Percentiles rank a stretch among this genome's conserved stretches.
Conservation (phyloP, 305 asterid genomes). For the Solanum hybrid region DNA sequence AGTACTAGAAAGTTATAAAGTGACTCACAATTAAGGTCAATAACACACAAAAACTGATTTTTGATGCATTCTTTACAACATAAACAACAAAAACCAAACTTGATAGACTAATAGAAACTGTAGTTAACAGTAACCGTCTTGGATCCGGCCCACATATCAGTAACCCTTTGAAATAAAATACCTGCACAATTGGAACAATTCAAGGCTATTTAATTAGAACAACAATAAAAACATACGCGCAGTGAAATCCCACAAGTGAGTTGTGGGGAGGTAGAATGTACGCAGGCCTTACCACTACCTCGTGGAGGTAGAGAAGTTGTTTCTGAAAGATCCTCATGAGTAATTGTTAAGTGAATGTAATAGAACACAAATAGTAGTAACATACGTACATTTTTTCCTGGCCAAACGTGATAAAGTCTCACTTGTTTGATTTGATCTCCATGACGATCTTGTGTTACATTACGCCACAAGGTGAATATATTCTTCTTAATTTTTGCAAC, state of each 20-base stretch:
- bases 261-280: not conserved
- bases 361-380: not conserved
- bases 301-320: too few species aligned
- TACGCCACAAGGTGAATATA: not conserved
- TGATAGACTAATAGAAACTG: slow-evolving; percentile 8
- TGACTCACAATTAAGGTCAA: slow-evolving; percentile 7
- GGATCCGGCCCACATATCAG: slow-evolving; percentile 18
- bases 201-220: not conserved
- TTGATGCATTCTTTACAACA: slow-evolving; percentile 2
- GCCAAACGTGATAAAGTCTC: slow-evolving; percentile 16
- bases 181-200: slow-evolving; percentile 5
- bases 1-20: not conserved
- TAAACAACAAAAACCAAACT: slow-evolving; percentile 14
- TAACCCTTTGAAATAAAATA: slow-evolving; percentile 12
- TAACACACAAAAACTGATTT: not conserved
- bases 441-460: not conserved
- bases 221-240: too few species aligned
- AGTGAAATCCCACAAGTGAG: too few species aligned
- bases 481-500: not conserved
- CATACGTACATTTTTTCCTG: slow-evolving; percentile 14
- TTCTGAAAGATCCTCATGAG: not conserved
- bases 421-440: not conserved
- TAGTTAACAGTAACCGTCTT: slow-evolving; percentile 11
- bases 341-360: not conserved
- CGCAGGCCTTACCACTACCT: not conserved